Evolutionary conservation across 176 grass and related monocot species (phyloP).

Genomic region (Areca catechu): DNA sequence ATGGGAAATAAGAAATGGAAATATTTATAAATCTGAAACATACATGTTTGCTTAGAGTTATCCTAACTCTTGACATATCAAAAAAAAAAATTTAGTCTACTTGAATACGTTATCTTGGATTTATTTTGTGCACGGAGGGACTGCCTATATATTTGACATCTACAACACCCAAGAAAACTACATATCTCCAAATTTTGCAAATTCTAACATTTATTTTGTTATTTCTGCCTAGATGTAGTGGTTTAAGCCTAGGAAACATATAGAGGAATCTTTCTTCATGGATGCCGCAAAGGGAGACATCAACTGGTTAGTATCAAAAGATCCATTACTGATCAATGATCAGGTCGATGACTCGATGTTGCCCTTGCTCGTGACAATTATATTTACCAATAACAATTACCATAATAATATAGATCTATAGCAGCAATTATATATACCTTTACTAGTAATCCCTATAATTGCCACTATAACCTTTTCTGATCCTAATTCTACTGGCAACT

Average conservation of each 20-base stretch:
- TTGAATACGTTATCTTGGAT: conserved; percentile 74
- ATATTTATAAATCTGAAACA: no score
- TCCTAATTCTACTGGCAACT: no score
- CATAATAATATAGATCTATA: no score
- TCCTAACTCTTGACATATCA: conserved; percentile 14
- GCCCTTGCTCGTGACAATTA: conserved; percentile 72
- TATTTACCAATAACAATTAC: no score
- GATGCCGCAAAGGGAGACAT: conserved; percentile 50
- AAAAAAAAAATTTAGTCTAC: no score
- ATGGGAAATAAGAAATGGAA: no score
- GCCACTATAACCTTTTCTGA: no score
- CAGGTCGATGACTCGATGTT: conserved; percentile 66
- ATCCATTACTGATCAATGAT: conserved; percentile 80
- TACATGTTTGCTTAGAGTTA: background rate
- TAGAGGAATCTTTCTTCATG: conserved; percentile 88
- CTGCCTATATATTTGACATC: conserved; percentile 57
- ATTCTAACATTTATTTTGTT: background rate
- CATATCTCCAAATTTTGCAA: conserved; percentile 1
- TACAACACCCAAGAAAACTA: conserved; percentile 38
- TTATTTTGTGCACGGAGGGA: conserved; percentile 95
- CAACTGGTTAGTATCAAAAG: conserved; percentile 53
- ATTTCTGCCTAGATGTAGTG: conserved; percentile 18
- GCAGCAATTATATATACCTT: no score
- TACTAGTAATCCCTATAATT: no score
- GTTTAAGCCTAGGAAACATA: conserved; percentile 65